These are phyloP conservation scores for Leccinum barrowsii DNA, from an alignment of 768 basidiomycete genomes.

Conservation along the genomic window DNA sequence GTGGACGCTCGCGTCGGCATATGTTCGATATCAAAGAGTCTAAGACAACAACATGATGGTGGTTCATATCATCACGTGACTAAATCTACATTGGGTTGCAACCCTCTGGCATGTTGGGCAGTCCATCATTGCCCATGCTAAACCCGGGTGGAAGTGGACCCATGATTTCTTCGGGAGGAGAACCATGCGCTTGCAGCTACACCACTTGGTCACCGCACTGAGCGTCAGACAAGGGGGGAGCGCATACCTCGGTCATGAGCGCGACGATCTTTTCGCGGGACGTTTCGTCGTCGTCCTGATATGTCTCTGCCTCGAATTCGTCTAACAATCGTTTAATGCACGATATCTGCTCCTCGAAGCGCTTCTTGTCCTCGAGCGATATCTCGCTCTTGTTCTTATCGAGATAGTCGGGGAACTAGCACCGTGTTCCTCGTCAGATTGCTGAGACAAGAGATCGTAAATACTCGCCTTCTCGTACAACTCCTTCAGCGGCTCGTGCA, in stretches of 20 bases:
- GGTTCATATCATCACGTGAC: slow-evolving; percentile 10
- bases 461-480: slow-evolving; percentile 35
- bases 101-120: slow-evolving; percentile 41
- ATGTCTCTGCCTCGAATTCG: slow-evolving; percentile 61
- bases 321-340: slow-evolving; percentile 57
- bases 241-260: slow-evolving; percentile 69
- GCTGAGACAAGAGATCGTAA: not conserved
- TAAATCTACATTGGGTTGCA: slow-evolving; percentile 11
- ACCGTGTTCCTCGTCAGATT: slow-evolving; percentile 14
- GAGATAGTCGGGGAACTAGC: slow-evolving; percentile 80
- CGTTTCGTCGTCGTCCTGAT: slow-evolving; percentile 51
- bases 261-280: slow-evolving; percentile 49
- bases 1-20: slow-evolving; percentile 11
- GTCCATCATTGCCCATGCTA: slow-evolving; percentile 50
- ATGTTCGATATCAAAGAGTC: slow-evolving; percentile 18
- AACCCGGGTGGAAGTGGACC: slow-evolving; percentile 76
- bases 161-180: slow-evolving; percentile 81
- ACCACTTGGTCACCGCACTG: not conserved
- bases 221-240: not conserved
- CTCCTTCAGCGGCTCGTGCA: slow-evolving; percentile 88
- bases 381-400: slow-evolving; percentile 50
- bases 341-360: slow-evolving; percentile 59
- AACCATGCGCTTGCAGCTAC: slow-evolving; percentile 65
- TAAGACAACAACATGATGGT: slow-evolving; percentile 5
- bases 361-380: slow-evolving; percentile 53